Evolutionary conservation across 257 asterid species (phyloP).

Genomic region (Solanum clarkiae): DNA sequence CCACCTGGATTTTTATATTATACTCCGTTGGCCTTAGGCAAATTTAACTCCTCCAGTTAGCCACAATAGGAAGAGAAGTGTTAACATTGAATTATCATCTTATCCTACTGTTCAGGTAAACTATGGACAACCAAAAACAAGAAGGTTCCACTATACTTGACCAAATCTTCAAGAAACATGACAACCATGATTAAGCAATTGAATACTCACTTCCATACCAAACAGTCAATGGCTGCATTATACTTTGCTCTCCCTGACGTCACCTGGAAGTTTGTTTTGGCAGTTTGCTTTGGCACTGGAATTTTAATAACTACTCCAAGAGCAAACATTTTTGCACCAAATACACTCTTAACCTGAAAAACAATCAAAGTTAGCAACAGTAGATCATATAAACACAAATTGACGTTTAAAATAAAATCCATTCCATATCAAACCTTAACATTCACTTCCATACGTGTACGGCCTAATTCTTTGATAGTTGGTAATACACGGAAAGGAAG

Average conservation of each 20-base stretch:
- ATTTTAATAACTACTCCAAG: slow-evolving; percentile 97
- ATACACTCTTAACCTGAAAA: slow-evolving; percentile 94
- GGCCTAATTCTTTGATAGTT: slow-evolving; percentile 96
- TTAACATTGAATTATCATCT: neutral
- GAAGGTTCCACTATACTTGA: neutral
- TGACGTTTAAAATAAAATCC: neutral
- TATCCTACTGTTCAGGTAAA: neutral
- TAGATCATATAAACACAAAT: neutral
- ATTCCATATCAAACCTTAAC: slow-evolving; percentile 60
- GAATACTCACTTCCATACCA: slow-evolving; percentile 96
- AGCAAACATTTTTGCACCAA: slow-evolving; percentile 99
- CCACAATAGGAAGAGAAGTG: neutral
- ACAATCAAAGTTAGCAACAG: neutral
- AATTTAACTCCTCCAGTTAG: neutral
- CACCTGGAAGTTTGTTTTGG: slow-evolving; percentile 97
- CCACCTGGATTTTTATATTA: neutral
- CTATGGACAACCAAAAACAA: neutral
- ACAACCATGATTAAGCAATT: neutral
- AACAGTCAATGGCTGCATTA: slow-evolving; percentile 88
- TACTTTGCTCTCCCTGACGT: slow-evolving; percentile 96
- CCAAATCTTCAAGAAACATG: neutral
- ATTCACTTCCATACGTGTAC: slow-evolving; percentile 99
- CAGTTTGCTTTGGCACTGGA: slow-evolving; percentile 99
- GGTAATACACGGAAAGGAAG: slow-evolving; percentile 97
- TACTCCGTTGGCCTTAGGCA: neutral